Percentiles rank a stretch among this genome's conserved stretches.
Evolutionary conservation across 148 eudicot genomes (phyloP).

Genomic region (Selenicereus undatus): DNA sequence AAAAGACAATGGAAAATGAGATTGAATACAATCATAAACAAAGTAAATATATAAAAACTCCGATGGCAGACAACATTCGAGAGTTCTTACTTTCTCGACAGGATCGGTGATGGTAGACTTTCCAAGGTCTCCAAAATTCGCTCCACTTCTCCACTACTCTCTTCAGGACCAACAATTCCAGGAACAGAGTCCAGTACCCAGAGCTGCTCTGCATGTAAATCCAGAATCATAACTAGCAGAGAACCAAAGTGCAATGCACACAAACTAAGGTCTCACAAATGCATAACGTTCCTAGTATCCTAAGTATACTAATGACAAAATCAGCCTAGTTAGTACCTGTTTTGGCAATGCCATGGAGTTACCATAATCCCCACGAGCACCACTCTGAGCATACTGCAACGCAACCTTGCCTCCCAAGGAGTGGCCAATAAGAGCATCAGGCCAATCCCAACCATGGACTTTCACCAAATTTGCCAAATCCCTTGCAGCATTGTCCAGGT

Average conservation of each 20-base stretch:
- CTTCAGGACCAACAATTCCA: slow-evolving; percentile 61
- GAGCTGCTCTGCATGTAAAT: slow-evolving; percentile 61
- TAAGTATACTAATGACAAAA: neutral
- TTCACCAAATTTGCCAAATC: slow-evolving; percentile 83
- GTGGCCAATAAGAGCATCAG: slow-evolving; percentile 89
- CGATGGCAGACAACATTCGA: neutral
- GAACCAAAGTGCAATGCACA: slow-evolving; percentile 5
- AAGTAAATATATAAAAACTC: neutral
- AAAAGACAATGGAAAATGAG: neutral
- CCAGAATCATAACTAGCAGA: neutral
- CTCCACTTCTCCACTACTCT: slow-evolving; percentile 85
- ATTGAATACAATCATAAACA: neutral
- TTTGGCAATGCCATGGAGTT: slow-evolving; percentile 56
- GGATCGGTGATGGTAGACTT: slow-evolving; percentile 67
- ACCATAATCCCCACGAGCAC: slow-evolving; percentile 67
- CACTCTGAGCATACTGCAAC: slow-evolving; percentile 70
- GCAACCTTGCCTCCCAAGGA: slow-evolving; percentile 97
- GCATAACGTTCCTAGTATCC: neutral
- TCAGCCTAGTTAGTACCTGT: slow-evolving; percentile 50
- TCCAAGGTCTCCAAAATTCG: slow-evolving; percentile 82
- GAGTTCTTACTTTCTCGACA: slow-evolving; percentile 65
- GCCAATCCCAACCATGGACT: slow-evolving; percentile 82
- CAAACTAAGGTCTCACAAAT: neutral
- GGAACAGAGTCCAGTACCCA: slow-evolving; percentile 97
- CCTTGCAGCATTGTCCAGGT: slow-evolving; percentile 74